Conservation (phyloP, 2,329 filamentous ascomycete species). For the Colletotrichum chlorophyti region DNA sequence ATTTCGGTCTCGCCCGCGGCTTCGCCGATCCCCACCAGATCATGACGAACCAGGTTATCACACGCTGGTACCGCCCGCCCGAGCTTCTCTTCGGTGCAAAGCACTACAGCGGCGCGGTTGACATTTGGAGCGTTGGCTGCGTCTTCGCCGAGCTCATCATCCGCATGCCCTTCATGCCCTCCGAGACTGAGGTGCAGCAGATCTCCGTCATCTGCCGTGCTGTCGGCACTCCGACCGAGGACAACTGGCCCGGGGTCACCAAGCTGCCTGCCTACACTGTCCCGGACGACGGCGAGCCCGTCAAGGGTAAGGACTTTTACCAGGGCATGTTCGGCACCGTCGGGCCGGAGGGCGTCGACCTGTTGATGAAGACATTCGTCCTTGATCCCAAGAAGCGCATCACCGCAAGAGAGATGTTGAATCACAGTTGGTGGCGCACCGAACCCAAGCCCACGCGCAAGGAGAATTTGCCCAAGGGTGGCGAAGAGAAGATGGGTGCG, state of each 20-base stretch:
- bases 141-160: slow-evolving; percentile 92
- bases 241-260: slow-evolving; percentile 93
- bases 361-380: slow-evolving; percentile 83
- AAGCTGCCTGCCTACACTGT: slow-evolving; percentile 82
- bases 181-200: slow-evolving; percentile 86
- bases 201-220: slow-evolving; percentile 83
- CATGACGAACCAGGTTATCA: slow-evolving; percentile 97
- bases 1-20: slow-evolving; percentile 92
- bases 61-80: slow-evolving; percentile 93
- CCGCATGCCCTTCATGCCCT: slow-evolving; percentile 82
- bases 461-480: slow-evolving; percentile 78
- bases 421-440: slow-evolving; percentile 85
- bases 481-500: slow-evolving; percentile 77
- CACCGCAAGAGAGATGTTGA: slow-evolving; percentile 77
- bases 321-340: slow-evolving; percentile 79
- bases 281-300: slow-evolving; percentile 62
- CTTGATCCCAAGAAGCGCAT: slow-evolving; percentile 88
- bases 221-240: slow-evolving; percentile 90
- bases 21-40: slow-evolving; percentile 87
- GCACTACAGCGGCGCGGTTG: slow-evolving; percentile 89
- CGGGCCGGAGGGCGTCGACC: slow-evolving; percentile 82
- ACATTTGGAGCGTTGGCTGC: slow-evolving; percentile 92
- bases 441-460: slow-evolving; percentile 85
- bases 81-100: slow-evolving; percentile 91
- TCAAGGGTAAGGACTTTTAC: slow-evolving; percentile 76